A percentile compares a stretch with the other conserved stretches of the same genome.
phyloP scores from a whole-genome alignment of 2,329 filamentous ascomycete genomes.

The Ceratocystis smalleyi region DNA sequence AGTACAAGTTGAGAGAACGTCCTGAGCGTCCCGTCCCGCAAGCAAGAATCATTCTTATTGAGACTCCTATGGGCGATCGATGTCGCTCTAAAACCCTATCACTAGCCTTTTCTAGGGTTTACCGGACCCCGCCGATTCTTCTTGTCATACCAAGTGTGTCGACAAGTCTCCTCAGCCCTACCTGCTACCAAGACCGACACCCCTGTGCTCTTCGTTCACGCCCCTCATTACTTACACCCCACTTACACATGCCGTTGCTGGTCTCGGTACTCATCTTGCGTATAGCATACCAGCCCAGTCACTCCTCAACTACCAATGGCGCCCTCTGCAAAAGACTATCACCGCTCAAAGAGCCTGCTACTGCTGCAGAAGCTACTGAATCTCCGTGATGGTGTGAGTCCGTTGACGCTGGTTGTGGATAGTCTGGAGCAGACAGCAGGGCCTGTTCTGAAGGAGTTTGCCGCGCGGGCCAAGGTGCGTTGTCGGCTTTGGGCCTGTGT shows the following conservation, averaged over 20 bases:
- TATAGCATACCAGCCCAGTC: too few species aligned
- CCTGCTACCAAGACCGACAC: background rate
- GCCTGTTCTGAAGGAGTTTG: conserved; percentile 57
- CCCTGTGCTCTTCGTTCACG: background rate
- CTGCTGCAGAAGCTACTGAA: conserved; percentile 70
- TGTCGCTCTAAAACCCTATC: background rate
- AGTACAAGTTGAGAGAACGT: too few species aligned
- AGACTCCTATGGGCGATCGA: background rate
- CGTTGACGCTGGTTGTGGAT: conserved; percentile 75
- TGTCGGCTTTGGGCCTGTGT: background rate
- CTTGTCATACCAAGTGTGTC: background rate
- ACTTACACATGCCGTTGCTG: background rate
- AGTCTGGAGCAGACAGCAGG: conserved; percentile 65
- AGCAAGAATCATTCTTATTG: too few species aligned
- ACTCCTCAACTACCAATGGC: conserved; percentile 30
- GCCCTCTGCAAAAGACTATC: conserved; percentile 44
- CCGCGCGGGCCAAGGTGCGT: conserved; percentile 54
- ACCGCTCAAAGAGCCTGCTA: conserved; percentile 69
- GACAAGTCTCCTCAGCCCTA: background rate
- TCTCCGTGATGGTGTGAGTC: conserved; percentile 63
- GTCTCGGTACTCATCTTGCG: background rate
- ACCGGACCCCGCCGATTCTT: background rate
- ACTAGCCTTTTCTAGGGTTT: background rate
- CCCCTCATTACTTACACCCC: background rate
- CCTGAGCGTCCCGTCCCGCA: too few species aligned